Percentiles rank a stretch among this genome's conserved stretches.
These are phyloP conservation scores for Centella asiatica DNA, from an alignment of 129 eudicot species.

Conservation along the genomic window DNA sequence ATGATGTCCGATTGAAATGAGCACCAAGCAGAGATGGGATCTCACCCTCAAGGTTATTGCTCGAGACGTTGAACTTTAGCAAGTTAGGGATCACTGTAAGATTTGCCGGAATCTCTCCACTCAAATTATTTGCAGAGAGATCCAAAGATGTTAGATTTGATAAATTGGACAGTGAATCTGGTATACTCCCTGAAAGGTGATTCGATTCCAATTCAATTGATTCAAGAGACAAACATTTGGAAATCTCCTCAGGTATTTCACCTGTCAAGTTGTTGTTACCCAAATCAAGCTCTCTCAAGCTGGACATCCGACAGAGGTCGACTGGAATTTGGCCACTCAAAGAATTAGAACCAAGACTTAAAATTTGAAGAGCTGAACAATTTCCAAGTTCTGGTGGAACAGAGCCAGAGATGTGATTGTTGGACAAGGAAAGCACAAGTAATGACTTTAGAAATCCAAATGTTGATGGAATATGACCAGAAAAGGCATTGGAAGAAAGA, in stretches of 20 bases:
- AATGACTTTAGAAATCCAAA: constrained; percentile 64
- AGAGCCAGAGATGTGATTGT: constrained; percentile 53
- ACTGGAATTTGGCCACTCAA: constrained; percentile 45
- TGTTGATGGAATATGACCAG: constrained; percentile 63
- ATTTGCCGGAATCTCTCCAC: constrained; percentile 63
- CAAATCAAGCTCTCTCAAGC: constrained; percentile 52
- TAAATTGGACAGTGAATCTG: constrained; percentile 39
- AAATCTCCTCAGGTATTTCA: constrained; percentile 44
- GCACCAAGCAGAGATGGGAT: constrained; percentile 53
- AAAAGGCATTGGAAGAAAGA: constrained; percentile 61
- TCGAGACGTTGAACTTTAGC: constrained; percentile 50
- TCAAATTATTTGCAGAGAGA: constrained; percentile 64
- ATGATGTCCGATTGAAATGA: constrained; percentile 43
- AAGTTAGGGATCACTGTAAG: constrained; percentile 43
- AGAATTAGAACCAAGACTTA: constrained; percentile 48
- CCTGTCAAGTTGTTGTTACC: constrained; percentile 53
- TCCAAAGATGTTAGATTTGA: constrained; percentile 44
- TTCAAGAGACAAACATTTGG: constrained; percentile 30
- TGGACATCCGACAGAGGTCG: constrained; percentile 41
- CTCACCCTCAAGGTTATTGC: constrained; percentile 56
- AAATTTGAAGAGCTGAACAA: constrained; percentile 53
- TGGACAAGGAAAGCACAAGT: constrained; percentile 59
- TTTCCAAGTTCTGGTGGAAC: constrained; percentile 78
- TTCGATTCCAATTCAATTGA: constrained; percentile 33
- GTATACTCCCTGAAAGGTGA: constrained; percentile 55